These are phyloP conservation scores for Trichoderma sp. DNA, from an alignment of 2,329 filamentous ascomycete genomes.

Conservation along the genomic window DNA sequence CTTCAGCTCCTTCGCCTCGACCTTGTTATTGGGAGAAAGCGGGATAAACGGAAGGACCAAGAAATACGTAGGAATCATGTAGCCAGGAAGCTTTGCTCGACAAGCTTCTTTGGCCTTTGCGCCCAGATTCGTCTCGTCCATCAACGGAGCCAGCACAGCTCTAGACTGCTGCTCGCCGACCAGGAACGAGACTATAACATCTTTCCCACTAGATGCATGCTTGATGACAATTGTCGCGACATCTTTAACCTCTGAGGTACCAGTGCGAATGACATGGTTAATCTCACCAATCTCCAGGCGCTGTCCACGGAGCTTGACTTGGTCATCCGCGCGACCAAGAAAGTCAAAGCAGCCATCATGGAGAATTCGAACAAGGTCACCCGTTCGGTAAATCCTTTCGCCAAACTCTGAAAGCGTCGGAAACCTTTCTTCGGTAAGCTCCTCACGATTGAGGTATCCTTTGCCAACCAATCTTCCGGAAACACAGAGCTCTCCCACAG, in stretches of 20 bases:
- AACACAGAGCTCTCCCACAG: conserved; percentile 82
- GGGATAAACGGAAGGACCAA: conserved; percentile 69
- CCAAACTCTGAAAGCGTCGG: conserved; percentile 56
- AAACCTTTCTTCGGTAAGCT: conserved; percentile 76
- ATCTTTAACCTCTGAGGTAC: conserved; percentile 58
- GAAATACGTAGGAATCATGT: conserved; percentile 90
- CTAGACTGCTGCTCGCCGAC: conserved; percentile 23
- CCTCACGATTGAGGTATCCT: conserved; percentile 76
- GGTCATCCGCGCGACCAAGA: conserved; percentile 81
- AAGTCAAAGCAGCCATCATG: conserved; percentile 84
- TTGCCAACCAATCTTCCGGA: conserved; percentile 84
- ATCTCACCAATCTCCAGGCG: conserved; percentile 88
- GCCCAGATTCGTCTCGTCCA: conserved; percentile 39
- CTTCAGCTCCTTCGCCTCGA: conserved; percentile 68
- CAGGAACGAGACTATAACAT: conserved; percentile 78
- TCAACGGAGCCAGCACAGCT: conserved; percentile 24
- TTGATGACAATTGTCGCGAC: conserved; percentile 72
- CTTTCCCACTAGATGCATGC: conserved; percentile 69
- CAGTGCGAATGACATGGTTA: conserved; percentile 72
- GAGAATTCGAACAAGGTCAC: conserved; percentile 79
- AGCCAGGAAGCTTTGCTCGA: conserved; percentile 65
- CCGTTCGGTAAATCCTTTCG: conserved; percentile 77
- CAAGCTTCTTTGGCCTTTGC: conserved; percentile 59
- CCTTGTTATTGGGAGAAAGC: conserved; percentile 85
- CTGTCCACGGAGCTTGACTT: conserved; percentile 88